Conservation (phyloP, 768 basidiomycete genomes). For the Gloeopeniophorella convolvens region DNA sequence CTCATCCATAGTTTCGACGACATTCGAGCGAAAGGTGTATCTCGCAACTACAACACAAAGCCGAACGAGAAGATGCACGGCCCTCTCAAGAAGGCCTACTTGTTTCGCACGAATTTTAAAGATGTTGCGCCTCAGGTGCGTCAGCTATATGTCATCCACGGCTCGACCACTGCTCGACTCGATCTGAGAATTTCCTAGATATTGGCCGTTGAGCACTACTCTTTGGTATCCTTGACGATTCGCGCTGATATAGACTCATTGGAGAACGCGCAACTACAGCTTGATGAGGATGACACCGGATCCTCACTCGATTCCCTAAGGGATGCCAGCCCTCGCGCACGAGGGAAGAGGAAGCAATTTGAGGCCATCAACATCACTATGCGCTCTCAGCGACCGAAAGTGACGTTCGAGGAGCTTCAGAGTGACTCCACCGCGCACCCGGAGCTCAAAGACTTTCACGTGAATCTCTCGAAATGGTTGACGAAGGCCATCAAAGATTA, state of each 20-base stretch:
- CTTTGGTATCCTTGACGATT: background rate
- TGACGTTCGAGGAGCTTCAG: background rate
- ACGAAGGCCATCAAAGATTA: background rate
- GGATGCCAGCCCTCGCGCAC: no score
- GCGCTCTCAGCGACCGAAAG: background rate
- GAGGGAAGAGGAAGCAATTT: background rate
- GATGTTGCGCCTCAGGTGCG: background rate
- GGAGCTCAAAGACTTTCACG: background rate
- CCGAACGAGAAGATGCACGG: conserved; percentile 11
- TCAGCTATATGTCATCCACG: background rate
- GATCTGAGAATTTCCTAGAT: background rate
- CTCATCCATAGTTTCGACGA: background rate
- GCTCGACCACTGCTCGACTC: background rate
- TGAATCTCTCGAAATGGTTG: background rate
- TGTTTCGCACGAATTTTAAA: background rate
- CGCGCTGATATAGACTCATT: no score
- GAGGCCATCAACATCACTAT: background rate
- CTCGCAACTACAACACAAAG: background rate
- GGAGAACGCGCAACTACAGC: no score
- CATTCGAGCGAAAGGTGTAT: background rate
- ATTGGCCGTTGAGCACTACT: conserved; percentile 3
- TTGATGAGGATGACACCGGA: no score
- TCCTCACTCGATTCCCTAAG: no score
- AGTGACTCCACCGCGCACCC: background rate
- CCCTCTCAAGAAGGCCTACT: background rate